Evolutionary conservation across 495 filamentous ascomycete genomes (phyloP), one percentile per base, ranked within the genome.

Genomic region (Lasiosphaeria ovina): DNA sequence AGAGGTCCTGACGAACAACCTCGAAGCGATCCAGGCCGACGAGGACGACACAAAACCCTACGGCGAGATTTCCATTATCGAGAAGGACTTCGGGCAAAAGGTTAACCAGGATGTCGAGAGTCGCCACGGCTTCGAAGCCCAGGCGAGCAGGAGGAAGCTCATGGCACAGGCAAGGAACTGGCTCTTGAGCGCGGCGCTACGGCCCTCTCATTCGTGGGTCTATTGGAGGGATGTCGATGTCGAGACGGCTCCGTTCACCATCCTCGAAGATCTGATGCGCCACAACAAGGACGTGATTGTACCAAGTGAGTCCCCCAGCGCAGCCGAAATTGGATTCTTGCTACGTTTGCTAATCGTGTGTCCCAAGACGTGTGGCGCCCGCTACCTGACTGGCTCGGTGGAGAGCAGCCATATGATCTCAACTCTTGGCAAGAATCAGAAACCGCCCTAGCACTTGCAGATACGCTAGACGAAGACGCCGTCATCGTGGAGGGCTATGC

Each of bases 341-440:
- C 57, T 32, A 16, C 14, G 10, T 11, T 11, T 9, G 12, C 7
- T 16, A 10, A 12, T 47, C 4, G 11, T 14, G 7, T 14, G 4
- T 9, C 6, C 16, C 6, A 47, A 98, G 93, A 99, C 78, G 95
- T 99, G 35, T 99, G 95, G 95, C 89, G 95, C 57, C 95, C 95
- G 9, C 83, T 99, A 57, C 95, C 95, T 9, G 95, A 99, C 74
- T 99, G 95, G 95, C 89, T 99, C 42, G 95, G 95, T 35, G 95
- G 95, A 68, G 95, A 99, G 71, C 95, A 99, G 70, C 95, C 95
- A 0, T 99, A 99, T 69, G 95, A 99, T 77, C 76, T 99, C 70
- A 99, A 99, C 67, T 97, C 93, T 1, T 99, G 95, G 95, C 95
- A 98, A 74, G 95, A 99, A 73, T 98, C 95, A 0, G 95, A 99